These are phyloP conservation scores for Orbilia blumenaviensis DNA, from an alignment of 2,329 filamentous ascomycete genomes.

Conservation along the genomic window DNA sequence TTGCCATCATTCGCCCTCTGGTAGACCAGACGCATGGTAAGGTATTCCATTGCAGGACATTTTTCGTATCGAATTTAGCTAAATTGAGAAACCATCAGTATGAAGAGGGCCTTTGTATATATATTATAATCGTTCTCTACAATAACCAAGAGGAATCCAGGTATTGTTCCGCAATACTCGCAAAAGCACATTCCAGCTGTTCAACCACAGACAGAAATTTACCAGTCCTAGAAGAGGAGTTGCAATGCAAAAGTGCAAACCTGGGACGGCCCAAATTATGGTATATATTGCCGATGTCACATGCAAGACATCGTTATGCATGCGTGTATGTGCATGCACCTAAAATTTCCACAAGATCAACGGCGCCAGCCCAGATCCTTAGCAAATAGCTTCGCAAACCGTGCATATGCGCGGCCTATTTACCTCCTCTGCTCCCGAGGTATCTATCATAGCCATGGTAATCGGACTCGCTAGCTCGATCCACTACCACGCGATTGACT, in stretches of 20 bases:
- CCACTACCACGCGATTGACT: background rate
- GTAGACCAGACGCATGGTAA: no score
- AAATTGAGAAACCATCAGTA: no score
- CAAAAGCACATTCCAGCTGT: no score
- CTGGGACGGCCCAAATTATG: background rate
- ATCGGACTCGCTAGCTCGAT: background rate
- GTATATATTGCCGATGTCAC: slow-evolving; percentile 2
- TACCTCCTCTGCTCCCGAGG: background rate
- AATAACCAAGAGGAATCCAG: no score
- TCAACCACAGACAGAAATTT: no score
- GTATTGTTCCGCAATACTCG: no score
- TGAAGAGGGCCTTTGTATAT: no score
- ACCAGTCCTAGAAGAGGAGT: background rate
- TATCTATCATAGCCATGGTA: background rate
- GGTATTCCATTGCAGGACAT: no score
- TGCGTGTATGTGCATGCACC: no score
- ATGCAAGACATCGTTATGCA: background rate
- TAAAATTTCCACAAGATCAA: background rate
- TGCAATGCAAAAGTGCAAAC: background rate
- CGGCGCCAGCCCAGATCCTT: background rate
- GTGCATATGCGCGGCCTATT: background rate
- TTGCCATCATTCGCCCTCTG: no score
- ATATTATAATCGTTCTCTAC: no score
- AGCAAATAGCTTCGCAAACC: background rate
- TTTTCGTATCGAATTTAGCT: no score